Percentiles rank a stretch among this genome's conserved stretches.
Evolutionary conservation across 805 yeast species (phyloP).

Genomic region (Wickerhamiella shivajii): DNA sequence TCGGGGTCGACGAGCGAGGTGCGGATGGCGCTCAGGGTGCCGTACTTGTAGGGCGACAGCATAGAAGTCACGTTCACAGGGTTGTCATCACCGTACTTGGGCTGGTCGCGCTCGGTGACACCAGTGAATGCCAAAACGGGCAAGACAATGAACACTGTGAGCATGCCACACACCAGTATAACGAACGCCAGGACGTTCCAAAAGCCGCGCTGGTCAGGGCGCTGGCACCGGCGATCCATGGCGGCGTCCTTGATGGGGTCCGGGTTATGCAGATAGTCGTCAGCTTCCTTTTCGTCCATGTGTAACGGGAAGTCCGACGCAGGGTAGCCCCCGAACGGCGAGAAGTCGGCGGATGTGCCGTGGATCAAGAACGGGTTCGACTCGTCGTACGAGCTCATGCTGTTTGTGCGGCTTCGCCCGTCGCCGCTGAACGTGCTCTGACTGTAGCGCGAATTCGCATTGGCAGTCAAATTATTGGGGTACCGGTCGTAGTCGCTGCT

Average conservation of each 20-base stretch:
- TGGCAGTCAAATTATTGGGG: conserved; percentile 19
- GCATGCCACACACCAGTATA: conserved; percentile 41
- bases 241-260: conserved; percentile 88
- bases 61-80: conserved; percentile 20
- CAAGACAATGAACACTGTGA: conserved; percentile 56
- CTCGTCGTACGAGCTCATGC: conserved; percentile 13
- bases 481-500: conserved; percentile 25
- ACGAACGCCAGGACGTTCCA: conserved; percentile 29
- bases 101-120: conserved; percentile 26
- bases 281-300: conserved; percentile 87
- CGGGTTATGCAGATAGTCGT: conserved; percentile 90
- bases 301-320: conserved; percentile 80
- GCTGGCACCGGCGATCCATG: conserved; percentile 36
- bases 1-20: conserved; percentile 54
- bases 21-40: conserved; percentile 43
- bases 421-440: conserved; percentile 7
- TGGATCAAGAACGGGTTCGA: conserved; percentile 19
- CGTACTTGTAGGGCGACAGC: conserved; percentile 43
- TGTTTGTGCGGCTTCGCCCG: conserved; percentile 11
- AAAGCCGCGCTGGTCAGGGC: conserved; percentile 26
- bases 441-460: conserved; percentile 7
- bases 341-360: conserved; percentile 30
- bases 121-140: conserved; percentile 83
- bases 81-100: conserved; percentile 6
- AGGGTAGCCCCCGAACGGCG: conserved; percentile 95